A percentile compares a stretch with the other conserved stretches of the same genome.
These are phyloP conservation scores for Solanum pennellii DNA, from an alignment of 257 asterid genomes.

Conservation along the genomic window DNA sequence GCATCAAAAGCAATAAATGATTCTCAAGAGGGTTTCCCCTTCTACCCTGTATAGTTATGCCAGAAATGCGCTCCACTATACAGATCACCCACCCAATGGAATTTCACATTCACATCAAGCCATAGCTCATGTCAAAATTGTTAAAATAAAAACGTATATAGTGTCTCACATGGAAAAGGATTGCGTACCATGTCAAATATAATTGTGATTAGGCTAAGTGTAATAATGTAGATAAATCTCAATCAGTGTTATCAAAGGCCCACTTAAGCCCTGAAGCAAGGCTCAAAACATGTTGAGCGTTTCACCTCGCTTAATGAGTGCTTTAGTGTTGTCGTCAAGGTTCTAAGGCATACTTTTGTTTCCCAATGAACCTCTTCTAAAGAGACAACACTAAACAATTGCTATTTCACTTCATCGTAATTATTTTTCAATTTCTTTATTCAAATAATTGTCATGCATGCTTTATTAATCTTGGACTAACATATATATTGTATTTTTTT, in stretches of 20 bases:
- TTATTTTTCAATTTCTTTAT: no score
- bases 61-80: background rate
- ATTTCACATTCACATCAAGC: background rate
- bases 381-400: no score
- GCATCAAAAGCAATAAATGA: background rate
- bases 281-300: background rate
- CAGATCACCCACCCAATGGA: background rate
- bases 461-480: background rate
- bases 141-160: background rate
- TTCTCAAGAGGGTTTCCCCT: background rate
- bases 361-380: background rate
- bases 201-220: background rate
- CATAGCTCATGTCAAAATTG: background rate
- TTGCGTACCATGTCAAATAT: background rate
- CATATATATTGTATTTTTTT: no score
- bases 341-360: background rate
- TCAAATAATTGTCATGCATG: background rate
- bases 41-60: background rate
- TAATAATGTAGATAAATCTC: background rate
- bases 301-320: background rate
- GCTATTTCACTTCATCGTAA: background rate
- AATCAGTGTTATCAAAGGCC: background rate
- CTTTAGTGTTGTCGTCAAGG: background rate
- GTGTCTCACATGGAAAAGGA: background rate
- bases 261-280: rapidly evolving